Evolutionary conservation across 306 rosid genomes (phyloP), one percentile per base, ranked within the genome.

Genomic region (Citrullus colocynthis): DNA sequence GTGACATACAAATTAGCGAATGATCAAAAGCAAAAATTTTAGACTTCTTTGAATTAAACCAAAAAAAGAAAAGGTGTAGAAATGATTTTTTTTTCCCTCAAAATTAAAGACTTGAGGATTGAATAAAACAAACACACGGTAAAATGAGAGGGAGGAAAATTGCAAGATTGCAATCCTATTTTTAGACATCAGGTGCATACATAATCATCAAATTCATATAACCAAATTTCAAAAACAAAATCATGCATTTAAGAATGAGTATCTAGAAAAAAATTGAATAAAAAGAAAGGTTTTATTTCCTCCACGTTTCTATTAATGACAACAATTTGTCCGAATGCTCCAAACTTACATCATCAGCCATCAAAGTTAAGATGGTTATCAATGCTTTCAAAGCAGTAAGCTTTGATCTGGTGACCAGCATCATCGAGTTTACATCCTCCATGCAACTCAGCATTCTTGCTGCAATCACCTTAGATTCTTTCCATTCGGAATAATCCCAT

Each of bases 401-500:
- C 81, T 88, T 95, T 44, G 98, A 90, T 77, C 85, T 89, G 78
- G 89, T 83, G 63, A 89, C 84, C 88, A 92, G 78, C 81, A 85
- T 79, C 85, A 79, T 84, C 0, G 90, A 83, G 84, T 92, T 95
- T 62, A 91, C 89, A 51, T 86, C 88, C 85, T 84, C 86, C 90
- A 95, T 85, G 83, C 80, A 80, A 21, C n/a, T 55, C 84, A 92
- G 79, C 93, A 92, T 89, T 81, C 88, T 86, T 79, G 93, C 93
- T 60, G 88, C 96, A 74, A 86, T 83, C 70, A 79, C 86, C 86
- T 87, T 90, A 17, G 97, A 89, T 48, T 86, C 83, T 76, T 82
- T 88, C 99, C 97, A 90, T 41, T 86, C 86, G n/a, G 90, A 85
- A 86, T 80, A 83, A 76, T 86, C 91, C 98, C 98, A 95, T 76